phyloP scores from a whole-genome alignment of 106 monocot species.

The Amphibolis antarctica region DNA sequence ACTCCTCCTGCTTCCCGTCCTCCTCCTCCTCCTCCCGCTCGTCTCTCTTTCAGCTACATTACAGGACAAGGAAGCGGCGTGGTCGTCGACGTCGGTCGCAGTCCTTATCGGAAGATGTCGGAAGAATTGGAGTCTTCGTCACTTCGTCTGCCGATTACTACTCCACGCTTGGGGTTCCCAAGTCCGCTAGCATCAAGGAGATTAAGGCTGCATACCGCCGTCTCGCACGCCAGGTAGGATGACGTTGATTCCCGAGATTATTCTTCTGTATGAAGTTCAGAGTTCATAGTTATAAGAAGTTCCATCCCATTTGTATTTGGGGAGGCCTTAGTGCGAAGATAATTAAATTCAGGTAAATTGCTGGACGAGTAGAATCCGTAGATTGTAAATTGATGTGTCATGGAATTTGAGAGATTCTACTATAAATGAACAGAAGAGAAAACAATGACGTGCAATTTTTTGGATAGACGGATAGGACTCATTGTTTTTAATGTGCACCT shows the following conservation, averaged over 20 bases:
- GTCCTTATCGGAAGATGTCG: background rate
- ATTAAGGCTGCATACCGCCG: constrained; percentile 87
- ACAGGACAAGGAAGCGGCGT: constrained; percentile 9
- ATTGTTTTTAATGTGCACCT: too few relatives aligned
- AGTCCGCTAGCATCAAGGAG: constrained; percentile 66
- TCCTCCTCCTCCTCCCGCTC: constrained; percentile 18
- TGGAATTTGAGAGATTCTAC: too few relatives aligned
- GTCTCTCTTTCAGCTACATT: constrained; percentile 14
- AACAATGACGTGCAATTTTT: too few relatives aligned
- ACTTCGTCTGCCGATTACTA: constrained; percentile 72
- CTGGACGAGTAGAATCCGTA: too few relatives aligned
- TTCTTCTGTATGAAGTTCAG: background rate
- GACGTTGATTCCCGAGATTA: too few relatives aligned
- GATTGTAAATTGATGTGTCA: too few relatives aligned
- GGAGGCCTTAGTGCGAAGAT: too few relatives aligned
- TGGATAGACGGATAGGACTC: too few relatives aligned
- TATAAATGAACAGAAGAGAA: too few relatives aligned
- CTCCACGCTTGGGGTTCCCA: constrained; percentile 74
- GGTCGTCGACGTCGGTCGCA: constrained; percentile 3
- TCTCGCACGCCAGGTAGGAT: constrained; percentile 76
- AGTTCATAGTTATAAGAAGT: too few relatives aligned
- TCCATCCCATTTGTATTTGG: too few relatives aligned
- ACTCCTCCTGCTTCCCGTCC: constrained; percentile 7
- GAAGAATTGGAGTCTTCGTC: constrained; percentile 9
- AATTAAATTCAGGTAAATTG: too few relatives aligned